These are phyloP conservation scores for Poa annua DNA, from an alignment of 176 grass and related monocot genomes.

Conservation along the genomic window DNA sequence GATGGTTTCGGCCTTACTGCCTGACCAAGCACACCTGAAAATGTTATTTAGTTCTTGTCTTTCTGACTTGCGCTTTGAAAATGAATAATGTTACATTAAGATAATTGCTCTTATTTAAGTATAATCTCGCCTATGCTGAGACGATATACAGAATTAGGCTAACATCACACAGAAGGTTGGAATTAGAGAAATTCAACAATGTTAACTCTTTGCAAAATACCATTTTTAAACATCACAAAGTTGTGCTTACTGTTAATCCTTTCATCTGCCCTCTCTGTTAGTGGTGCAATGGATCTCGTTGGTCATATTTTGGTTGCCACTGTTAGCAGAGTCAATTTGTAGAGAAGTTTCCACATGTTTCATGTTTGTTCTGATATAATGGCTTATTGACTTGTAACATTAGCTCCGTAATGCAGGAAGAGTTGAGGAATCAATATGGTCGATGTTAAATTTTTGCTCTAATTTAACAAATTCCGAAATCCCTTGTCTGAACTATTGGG, in stretches of 20 bases:
- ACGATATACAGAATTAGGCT: background rate
- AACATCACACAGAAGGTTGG: background rate
- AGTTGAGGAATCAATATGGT: background rate
- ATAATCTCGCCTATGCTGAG: background rate
- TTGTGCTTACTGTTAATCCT: no score
- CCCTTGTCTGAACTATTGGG: background rate
- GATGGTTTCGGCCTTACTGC: background rate
- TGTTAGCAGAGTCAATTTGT: background rate
- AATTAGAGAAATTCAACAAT: background rate
- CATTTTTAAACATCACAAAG: no score
- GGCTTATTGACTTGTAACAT: background rate
- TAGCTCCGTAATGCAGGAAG: background rate
- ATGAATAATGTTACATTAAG: background rate
- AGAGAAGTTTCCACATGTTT: background rate
- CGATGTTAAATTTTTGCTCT: background rate
- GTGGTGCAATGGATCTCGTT: background rate
- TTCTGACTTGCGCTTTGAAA: background rate
- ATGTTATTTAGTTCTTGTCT: background rate
- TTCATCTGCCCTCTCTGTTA: no score
- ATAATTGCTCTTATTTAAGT: conserved; percentile 16
- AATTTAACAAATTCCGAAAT: background rate
- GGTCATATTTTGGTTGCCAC: background rate
- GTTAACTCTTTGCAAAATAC: background rate
- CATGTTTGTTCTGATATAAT: background rate
- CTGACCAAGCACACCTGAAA: conserved; percentile 6